phyloP scores from a whole-genome alignment of 2,329 filamentous ascomycete genomes.

The Zymoseptoria brevis region DNA sequence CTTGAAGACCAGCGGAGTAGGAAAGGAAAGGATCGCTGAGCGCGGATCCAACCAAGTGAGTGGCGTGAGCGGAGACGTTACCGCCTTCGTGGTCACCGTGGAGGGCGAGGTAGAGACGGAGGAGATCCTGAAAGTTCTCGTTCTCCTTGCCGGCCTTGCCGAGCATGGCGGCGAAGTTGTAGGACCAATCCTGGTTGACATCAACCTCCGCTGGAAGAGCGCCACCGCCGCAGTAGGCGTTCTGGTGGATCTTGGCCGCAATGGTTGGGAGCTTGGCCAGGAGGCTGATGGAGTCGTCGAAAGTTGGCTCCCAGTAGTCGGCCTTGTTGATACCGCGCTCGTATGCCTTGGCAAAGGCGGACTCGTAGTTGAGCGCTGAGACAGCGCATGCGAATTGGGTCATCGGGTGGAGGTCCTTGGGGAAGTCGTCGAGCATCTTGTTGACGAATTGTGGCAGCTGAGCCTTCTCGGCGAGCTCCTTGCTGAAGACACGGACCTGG shows the following conservation, averaged over 20 bases:
- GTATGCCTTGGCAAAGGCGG: slow-evolving; percentile 87
- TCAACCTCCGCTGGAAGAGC: slow-evolving; percentile 71
- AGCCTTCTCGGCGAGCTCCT: slow-evolving; percentile 79
- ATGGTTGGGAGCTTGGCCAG: slow-evolving; percentile 95
- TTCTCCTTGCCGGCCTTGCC: slow-evolving; percentile 83
- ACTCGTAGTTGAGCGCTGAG: slow-evolving; percentile 90
- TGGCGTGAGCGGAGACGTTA: slow-evolving; percentile 97
- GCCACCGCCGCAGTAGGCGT: slow-evolving; percentile 67
- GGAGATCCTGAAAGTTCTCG: slow-evolving; percentile 88
- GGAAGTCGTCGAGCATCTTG: slow-evolving; percentile 84
- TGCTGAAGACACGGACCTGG: slow-evolving; percentile 76
- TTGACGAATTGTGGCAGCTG: slow-evolving; percentile 73
- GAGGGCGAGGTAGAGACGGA: slow-evolving; percentile 88
- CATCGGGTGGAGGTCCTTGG: slow-evolving; percentile 90
- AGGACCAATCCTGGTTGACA: slow-evolving; percentile 85
- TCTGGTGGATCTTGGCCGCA: slow-evolving; percentile 95
- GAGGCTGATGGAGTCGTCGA: slow-evolving; percentile 88
- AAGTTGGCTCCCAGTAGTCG: slow-evolving; percentile 97
- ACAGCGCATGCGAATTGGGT: slow-evolving; percentile 95
- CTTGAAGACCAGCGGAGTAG: slow-evolving; percentile 91
- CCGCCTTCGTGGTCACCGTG: slow-evolving; percentile 99
- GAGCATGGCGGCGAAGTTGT: slow-evolving; percentile 96
- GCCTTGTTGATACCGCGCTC: slow-evolving; percentile 86
- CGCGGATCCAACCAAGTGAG: slow-evolving; percentile 91
- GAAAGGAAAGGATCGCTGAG: slow-evolving; percentile 97